These are phyloP conservation scores for Abrus pulchellus DNA, from an alignment of 306 rosid species.

Conservation along the genomic window DNA sequence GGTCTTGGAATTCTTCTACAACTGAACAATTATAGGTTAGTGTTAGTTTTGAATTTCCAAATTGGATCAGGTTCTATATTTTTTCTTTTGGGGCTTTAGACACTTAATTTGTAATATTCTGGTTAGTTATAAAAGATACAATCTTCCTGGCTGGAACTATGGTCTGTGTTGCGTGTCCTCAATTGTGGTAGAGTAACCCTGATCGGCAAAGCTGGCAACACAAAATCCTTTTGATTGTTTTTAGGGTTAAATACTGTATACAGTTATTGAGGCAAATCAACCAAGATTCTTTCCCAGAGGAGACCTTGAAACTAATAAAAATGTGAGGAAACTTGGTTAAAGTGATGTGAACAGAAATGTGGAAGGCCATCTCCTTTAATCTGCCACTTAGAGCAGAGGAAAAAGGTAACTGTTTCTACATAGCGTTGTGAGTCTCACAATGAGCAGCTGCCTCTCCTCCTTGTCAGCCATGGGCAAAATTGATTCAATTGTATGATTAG, in stretches of 20 bases:
- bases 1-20: constrained; percentile 93
- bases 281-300: constrained; percentile 6
- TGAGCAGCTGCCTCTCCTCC: constrained; percentile 2
- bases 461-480: constrained; percentile 15
- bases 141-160: background rate
- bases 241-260: background rate
- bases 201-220: constrained; percentile 15
- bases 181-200: constrained; percentile 9
- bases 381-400: background rate
- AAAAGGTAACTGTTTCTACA: constrained; percentile 11
- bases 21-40: constrained; percentile 84
- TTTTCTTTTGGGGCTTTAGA: constrained; percentile 18
- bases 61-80: constrained; percentile 8
- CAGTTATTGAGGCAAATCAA: constrained; percentile 9
- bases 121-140: constrained; percentile 11
- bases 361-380: background rate
- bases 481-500: constrained; percentile 22
- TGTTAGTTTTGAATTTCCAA: constrained; percentile 34
- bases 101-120: constrained; percentile 8
- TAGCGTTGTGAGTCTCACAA: constrained; percentile 10
- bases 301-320: constrained; percentile 31
- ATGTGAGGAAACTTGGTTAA: constrained; percentile 21
- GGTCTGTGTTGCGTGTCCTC: constrained; percentile 37
- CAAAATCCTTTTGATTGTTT: constrained; percentile 17
- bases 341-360: background rate